These are phyloP conservation scores for Candida tetrigidarum DNA, from an alignment of 1,139 yeast genomes.

Conservation along the genomic window DNA sequence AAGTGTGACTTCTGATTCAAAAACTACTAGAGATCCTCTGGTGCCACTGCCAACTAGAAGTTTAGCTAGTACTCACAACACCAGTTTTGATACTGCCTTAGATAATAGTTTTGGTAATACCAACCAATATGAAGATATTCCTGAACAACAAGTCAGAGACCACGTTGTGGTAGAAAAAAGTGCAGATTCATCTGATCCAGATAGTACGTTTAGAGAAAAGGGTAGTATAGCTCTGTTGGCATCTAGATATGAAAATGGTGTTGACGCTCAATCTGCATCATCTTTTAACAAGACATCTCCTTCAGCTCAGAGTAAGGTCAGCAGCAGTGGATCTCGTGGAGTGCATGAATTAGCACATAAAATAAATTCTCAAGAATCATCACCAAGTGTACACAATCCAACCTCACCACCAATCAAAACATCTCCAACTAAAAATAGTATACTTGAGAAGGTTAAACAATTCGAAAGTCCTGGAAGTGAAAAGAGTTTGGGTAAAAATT, in stretches of 20 bases:
- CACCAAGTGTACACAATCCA: slow-evolving; percentile 5
- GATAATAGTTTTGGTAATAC: slow-evolving; percentile 3
- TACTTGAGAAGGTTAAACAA: slow-evolving; percentile 44
- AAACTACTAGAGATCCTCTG: not conserved
- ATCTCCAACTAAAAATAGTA: slow-evolving; percentile 16
- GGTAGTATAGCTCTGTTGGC: slow-evolving; percentile 14
- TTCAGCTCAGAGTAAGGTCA: slow-evolving; percentile 21
- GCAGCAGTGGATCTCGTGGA: slow-evolving; percentile 10
- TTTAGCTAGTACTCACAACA: slow-evolving; percentile 3
- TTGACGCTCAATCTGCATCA: slow-evolving; percentile 14
- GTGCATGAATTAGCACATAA: slow-evolving; percentile 4
- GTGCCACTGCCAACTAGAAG: slow-evolving; percentile 2
- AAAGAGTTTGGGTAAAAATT: not conserved
- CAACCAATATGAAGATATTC: not conserved
- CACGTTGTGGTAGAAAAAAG: not conserved
- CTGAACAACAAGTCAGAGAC: not conserved
- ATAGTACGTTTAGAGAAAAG: not conserved
- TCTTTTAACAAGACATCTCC: slow-evolving; percentile 14
- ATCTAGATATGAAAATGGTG: slow-evolving; percentile 19
- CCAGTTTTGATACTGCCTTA: slow-evolving; percentile 7
- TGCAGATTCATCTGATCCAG: slow-evolving; percentile 1
- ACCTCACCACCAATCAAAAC: slow-evolving; percentile 8
- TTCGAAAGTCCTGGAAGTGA: slow-evolving; percentile 33
- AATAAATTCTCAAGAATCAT: slow-evolving; percentile 7
- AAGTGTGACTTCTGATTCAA: not conserved